These are phyloP conservation scores for Oryza meridionalis DNA, from an alignment of 176 grass and related monocot species.

Conservation along the genomic window DNA sequence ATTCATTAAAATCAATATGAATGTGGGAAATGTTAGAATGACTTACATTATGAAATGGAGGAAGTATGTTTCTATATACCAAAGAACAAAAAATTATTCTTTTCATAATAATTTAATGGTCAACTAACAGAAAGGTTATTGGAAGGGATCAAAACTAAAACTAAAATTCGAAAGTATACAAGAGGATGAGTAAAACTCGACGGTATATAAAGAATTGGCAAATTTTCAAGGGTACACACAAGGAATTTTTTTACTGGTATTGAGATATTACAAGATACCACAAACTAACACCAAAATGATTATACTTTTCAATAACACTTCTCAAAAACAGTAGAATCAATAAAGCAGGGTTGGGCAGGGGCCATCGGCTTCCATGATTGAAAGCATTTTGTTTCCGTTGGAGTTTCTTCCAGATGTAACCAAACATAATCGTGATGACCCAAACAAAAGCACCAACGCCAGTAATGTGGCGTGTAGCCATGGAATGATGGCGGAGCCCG, in stretches of 20 bases:
- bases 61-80: too few species aligned
- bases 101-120: too few species aligned
- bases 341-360: neutral
- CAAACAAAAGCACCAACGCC: neutral
- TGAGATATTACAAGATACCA: neutral
- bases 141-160: too few species aligned
- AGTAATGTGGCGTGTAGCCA: neutral
- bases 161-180: too few species aligned
- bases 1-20: too few species aligned
- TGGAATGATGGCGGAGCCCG: conserved; percentile 3
- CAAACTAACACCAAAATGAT: neutral
- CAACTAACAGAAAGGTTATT: too few species aligned
- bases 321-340: neutral
- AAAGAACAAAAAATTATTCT: too few species aligned
- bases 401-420: conserved; percentile 31
- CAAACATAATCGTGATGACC: conserved; percentile 2
- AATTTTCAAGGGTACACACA: too few species aligned
- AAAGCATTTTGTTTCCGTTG: neutral
- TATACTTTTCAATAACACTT: neutral
- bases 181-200: too few species aligned
- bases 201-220: too few species aligned
- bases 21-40: too few species aligned
- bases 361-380: conserved; percentile 3
- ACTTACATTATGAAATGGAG: too few species aligned
- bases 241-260: neutral